phyloP scores from a whole-genome alignment of 2,329 filamentous ascomycete species.

The Ceratocystis albifundus region DNA sequence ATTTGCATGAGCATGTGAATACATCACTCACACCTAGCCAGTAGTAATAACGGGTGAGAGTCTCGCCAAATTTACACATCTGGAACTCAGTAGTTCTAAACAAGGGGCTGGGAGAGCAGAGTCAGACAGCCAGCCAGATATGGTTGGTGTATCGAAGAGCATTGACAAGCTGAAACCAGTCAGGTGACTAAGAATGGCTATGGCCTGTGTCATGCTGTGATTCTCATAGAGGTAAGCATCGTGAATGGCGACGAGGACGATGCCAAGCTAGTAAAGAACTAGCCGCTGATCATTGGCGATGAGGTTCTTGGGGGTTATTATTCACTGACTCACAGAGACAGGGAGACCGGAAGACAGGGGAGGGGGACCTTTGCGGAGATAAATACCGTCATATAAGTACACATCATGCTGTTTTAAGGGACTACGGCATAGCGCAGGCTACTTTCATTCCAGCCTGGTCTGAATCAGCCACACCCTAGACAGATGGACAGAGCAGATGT shows the following conservation, averaged over 20 bases:
- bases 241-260: not conserved
- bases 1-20: too few relatives aligned
- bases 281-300: not conserved
- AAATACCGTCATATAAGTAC: not conserved
- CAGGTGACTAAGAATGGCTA: not conserved
- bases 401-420: not conserved
- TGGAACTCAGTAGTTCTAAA: too few relatives aligned
- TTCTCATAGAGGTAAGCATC: not conserved
- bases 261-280: not conserved
- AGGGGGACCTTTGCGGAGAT: not conserved
- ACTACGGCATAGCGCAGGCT: too few relatives aligned
- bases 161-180: not conserved
- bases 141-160: too few relatives aligned
- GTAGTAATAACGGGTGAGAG: too few relatives aligned
- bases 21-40: too few relatives aligned
- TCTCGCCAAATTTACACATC: too few relatives aligned
- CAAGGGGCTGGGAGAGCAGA: too few relatives aligned
- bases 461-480: not conserved
- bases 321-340: not conserved
- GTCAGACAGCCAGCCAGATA: too few relatives aligned
- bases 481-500: not conserved
- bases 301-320: not conserved
- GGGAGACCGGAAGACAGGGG: not conserved
- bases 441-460: not conserved
- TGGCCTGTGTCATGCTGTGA: not conserved